Base-by-base conservation (phyloP, 768 basidiomycete species). In the Vararia minispora region DNA sequence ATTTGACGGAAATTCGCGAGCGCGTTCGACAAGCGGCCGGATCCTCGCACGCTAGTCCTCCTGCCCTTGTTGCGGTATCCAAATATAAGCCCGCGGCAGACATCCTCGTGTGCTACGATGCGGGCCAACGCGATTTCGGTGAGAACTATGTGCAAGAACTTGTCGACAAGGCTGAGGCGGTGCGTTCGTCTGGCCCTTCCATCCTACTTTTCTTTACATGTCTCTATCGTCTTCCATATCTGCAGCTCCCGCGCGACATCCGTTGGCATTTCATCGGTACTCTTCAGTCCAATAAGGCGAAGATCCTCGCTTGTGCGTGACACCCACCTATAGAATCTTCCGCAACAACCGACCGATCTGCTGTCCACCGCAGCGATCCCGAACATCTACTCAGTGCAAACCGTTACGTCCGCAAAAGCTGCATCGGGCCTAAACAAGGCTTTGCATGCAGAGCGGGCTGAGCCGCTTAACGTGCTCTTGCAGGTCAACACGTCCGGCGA, bases 401-500 rank as follows among this genome's bases (percentile, higher is more conserved):
- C 90, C 2, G 60, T 99, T 18, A 74, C 83, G 3, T 89, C 86
- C 16, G 55, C 59, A 40, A 97, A 91, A 57, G 72, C 78, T 9
- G 92, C 94, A 11, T 75, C 70, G 17, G 71, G 79, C 3, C 69
- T 98, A 13, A 71, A 92, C 58, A 86, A 81, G 51, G 67, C 76
- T 1, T 66, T 92, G 14, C 66, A 75, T 4, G 28, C 55, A 0
- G 65, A 72, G n/a, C 72, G 83, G 14, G 46, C 60, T 3, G 40
- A 58, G 0, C 80, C 77, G 6, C 72, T 99, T 6, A 76, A 86
- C 54, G 71, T 98, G 39, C 73, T 92, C 42, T 60, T 99, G 25
- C 95, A 98, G 58, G 70, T 98, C 54, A 99, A 99, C 59, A 98
- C 94, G 6, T 97, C 92, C 0, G 77, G 76, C n/a, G 95, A 98